phyloP scores from a whole-genome alignment of 495 filamentous ascomycete genomes.

The Hypoxylon subgilvum region DNA sequence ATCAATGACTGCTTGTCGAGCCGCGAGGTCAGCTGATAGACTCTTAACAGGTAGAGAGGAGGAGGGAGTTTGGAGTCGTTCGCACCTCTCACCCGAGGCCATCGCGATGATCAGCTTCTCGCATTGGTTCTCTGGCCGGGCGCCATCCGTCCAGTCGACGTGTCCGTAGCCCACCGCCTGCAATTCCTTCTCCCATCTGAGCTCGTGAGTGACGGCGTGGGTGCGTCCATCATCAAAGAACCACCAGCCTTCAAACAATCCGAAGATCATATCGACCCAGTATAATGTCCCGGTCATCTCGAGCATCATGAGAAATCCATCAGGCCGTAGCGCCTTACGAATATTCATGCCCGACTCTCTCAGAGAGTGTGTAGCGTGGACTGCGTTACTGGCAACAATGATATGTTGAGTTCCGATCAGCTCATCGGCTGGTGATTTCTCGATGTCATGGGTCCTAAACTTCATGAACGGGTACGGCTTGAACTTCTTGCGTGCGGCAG shows the following conservation, averaged over 20 bases:
- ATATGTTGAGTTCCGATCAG: constrained; percentile 47
- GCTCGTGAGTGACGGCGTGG: constrained; percentile 50
- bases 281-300: constrained; percentile 53
- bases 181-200: constrained; percentile 50
- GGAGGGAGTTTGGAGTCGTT: constrained; percentile 25
- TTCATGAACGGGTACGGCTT: constrained; percentile 44
- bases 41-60: constrained; percentile 33
- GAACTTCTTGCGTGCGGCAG: constrained; percentile 43
- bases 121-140: constrained; percentile 49
- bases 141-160: constrained; percentile 57
- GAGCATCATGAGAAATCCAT: constrained; percentile 53
- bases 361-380: constrained; percentile 56
- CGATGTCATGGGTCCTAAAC: constrained; percentile 49
- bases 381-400: constrained; percentile 54
- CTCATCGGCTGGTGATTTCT: constrained; percentile 44
- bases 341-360: constrained; percentile 42
- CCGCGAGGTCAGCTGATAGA: constrained; percentile 34
- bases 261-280: constrained; percentile 58
- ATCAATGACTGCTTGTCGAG: constrained; percentile 40
- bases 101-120: constrained; percentile 56
- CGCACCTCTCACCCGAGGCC: constrained; percentile 47
- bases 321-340: constrained; percentile 44
- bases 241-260: constrained; percentile 63
- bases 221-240: constrained; percentile 54
- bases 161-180: constrained; percentile 51